phyloP scores from a whole-genome alignment of 2,329 filamentous ascomycete genomes.

The Aphanocladium album region DNA sequence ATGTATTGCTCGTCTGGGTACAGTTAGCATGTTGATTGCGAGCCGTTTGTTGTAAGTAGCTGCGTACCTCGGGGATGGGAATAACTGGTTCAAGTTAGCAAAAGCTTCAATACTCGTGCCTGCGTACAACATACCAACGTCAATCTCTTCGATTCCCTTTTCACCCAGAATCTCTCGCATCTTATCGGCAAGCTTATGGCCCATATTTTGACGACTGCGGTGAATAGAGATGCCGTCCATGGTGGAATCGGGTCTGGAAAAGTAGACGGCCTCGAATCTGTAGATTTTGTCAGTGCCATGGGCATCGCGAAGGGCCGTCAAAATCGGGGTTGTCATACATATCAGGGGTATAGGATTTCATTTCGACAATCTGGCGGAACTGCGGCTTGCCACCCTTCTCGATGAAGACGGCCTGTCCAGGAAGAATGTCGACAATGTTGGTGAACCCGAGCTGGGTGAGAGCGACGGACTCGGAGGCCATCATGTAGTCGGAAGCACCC shows the following conservation, averaged over 20 bases:
- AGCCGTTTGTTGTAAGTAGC: background rate
- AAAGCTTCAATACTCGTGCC: too few relatives aligned
- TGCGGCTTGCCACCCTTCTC: slow-evolving; percentile 69
- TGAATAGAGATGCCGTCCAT: slow-evolving; percentile 89
- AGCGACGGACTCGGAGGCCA: slow-evolving; percentile 85
- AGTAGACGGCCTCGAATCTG: slow-evolving; percentile 78
- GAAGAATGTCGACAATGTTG: slow-evolving; percentile 70
- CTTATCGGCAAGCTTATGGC: slow-evolving; percentile 69
- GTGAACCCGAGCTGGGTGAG: slow-evolving; percentile 75
- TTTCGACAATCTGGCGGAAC: slow-evolving; percentile 68
- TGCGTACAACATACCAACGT: slow-evolving; percentile 43
- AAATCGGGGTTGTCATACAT: slow-evolving; percentile 9
- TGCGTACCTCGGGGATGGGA: slow-evolving; percentile 53
- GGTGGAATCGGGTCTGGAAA: slow-evolving; percentile 72
- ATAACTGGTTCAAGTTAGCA: slow-evolving; percentile 49
- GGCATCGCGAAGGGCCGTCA: background rate
- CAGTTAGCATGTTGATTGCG: background rate
- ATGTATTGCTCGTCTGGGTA: slow-evolving; percentile 70
- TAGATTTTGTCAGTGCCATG: background rate
- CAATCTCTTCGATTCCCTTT: slow-evolving; percentile 68
- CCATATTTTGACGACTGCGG: slow-evolving; percentile 81
- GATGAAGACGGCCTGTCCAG: slow-evolving; percentile 82
- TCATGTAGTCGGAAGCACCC: slow-evolving; percentile 74
- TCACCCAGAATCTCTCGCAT: slow-evolving; percentile 64
- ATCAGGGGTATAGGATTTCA: slow-evolving; percentile 71